phyloP scores from a whole-genome alignment of 106 monocot genomes.

The Dendrobium nobile region DNA sequence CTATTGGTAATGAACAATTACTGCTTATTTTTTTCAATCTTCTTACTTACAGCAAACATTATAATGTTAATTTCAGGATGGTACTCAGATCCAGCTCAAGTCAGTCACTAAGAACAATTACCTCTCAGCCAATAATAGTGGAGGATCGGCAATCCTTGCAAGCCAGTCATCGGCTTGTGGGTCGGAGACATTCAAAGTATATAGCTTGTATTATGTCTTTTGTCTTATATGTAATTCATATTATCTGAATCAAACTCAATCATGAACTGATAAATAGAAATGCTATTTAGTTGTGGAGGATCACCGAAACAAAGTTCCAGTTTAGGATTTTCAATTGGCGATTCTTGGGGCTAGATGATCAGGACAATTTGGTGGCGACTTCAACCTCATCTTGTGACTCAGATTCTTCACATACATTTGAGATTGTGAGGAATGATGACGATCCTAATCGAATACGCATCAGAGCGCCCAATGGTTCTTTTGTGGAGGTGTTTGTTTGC shows the following conservation, averaged over 20 bases:
- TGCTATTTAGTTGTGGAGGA: constrained; percentile 32
- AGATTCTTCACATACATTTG: constrained; percentile 36
- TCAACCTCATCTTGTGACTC: constrained; percentile 15
- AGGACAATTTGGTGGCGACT: constrained; percentile 26
- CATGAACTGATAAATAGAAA: not conserved
- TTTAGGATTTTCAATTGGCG: not conserved
- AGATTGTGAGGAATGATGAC: constrained; percentile 33
- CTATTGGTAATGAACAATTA: constrained; percentile 18
- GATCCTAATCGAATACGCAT: constrained; percentile 40
- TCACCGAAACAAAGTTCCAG: constrained; percentile 2
- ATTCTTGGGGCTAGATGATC: constrained; percentile 9
- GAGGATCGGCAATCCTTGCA: constrained; percentile 1
- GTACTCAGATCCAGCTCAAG: constrained; percentile 15
- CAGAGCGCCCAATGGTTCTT: constrained; percentile 50
- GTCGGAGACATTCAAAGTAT: constrained; percentile 17
- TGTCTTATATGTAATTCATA: not conserved
- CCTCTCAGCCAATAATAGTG: constrained; percentile 6
- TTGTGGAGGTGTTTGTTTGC: constrained; percentile 37
- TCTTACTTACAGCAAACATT: no score
- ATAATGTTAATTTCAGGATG: constrained; percentile 1
- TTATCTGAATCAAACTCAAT: not conserved
- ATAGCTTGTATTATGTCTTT: not conserved
- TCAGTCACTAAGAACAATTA: not conserved
- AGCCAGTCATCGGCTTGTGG: not conserved
- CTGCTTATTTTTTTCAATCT: no score